Conservation (phyloP, 2,329 filamentous ascomycete genomes). For the Tothia fuscella region DNA sequence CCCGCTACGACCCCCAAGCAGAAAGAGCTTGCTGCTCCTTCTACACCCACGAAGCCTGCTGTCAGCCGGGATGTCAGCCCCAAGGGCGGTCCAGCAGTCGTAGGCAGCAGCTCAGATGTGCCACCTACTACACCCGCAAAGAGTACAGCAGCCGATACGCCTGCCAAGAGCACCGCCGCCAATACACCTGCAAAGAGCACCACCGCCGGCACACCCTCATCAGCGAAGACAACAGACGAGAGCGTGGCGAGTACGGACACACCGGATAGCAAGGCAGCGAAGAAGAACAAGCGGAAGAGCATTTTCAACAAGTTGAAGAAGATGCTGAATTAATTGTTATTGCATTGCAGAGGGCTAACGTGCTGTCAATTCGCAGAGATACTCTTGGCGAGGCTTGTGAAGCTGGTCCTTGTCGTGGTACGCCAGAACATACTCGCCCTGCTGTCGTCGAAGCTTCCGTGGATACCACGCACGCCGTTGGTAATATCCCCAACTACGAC, state of each 20-base stretch:
- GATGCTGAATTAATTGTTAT: slow-evolving; percentile 23
- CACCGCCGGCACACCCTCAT: slow-evolving; percentile 14
- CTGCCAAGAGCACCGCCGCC: slow-evolving; percentile 19
- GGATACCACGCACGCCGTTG: no score
- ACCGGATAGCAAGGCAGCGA: slow-evolving; percentile 27
- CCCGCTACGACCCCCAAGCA: no score
- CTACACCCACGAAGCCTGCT: no score
- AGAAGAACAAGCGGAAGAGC: slow-evolving; percentile 37
- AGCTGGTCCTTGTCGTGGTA: background rate
- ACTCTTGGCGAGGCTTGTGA: background rate
- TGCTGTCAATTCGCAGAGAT: background rate
- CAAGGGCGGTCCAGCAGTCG: background rate
- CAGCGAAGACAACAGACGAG: no score
- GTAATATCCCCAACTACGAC: no score
- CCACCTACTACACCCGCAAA: slow-evolving; percentile 17
- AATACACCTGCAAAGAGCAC: slow-evolving; percentile 9
- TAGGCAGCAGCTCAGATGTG: background rate
- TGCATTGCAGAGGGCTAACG: background rate
- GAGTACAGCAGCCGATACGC: slow-evolving; percentile 24
- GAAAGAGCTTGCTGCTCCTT: no score
- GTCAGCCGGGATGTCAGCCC: slow-evolving; percentile 1
- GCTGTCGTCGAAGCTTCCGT: background rate
- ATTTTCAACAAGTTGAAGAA: slow-evolving; percentile 39
- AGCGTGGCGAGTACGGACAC: no score
- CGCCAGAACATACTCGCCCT: background rate